These are phyloP conservation scores for Cicer pinnatifidum DNA, from an alignment of 306 rosid genomes.

Conservation along the genomic window DNA sequence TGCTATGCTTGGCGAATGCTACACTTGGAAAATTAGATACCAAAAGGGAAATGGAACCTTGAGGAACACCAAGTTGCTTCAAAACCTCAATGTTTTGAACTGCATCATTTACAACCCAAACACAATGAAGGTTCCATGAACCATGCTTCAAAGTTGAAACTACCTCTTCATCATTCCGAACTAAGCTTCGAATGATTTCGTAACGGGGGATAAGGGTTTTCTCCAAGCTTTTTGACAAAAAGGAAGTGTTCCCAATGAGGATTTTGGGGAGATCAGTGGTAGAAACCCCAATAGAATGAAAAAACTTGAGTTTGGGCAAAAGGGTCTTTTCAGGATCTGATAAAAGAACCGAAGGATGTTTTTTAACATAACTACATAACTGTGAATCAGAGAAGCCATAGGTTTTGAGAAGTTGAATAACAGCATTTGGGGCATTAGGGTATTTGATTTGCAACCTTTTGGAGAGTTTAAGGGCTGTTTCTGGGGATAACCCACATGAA, in stretches of 20 bases:
- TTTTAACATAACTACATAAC: background rate
- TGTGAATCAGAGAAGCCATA: constrained; percentile 5
- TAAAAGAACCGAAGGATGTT: background rate
- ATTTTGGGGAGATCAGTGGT: background rate
- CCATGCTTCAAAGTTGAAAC: background rate
- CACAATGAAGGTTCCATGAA: background rate
- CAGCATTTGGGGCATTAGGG: background rate
- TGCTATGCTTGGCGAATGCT: background rate
- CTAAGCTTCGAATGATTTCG: background rate
- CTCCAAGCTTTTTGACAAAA: background rate
- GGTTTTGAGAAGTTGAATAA: constrained; percentile 20
- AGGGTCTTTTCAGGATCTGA: background rate
- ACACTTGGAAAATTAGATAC: background rate
- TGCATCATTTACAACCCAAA: background rate
- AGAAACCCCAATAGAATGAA: background rate
- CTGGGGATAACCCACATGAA: constrained; percentile 45
- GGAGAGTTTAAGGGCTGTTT: constrained; percentile 30
- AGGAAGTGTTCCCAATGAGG: background rate
- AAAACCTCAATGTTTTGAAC: background rate
- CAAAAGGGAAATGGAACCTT: background rate
- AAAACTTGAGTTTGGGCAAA: background rate
- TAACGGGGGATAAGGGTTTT: background rate
- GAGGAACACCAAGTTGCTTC: background rate
- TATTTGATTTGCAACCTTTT: background rate
- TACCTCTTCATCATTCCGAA: background rate